Conservation (phyloP, 106 monocot genomes). For the Ottelia alismoides region DNA sequence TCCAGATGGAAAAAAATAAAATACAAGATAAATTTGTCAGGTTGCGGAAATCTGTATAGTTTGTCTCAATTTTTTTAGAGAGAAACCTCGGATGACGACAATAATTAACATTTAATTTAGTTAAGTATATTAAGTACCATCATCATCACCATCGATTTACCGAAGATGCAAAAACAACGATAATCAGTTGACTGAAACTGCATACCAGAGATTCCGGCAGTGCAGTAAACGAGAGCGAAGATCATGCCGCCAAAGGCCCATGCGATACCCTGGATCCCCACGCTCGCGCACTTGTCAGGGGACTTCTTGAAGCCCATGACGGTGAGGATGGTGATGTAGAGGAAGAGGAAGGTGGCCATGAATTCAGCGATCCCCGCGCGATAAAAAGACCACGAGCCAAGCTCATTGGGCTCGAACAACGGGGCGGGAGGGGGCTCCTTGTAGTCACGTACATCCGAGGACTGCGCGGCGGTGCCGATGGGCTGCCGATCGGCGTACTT, state of each 20-base stretch:
- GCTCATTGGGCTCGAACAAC: conserved; percentile 1
- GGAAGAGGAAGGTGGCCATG: conserved; percentile 7
- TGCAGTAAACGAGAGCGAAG: conserved; percentile 66
- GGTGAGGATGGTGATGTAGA: conserved; percentile 5
- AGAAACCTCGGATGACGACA: too few relatives aligned
- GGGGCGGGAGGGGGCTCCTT: conserved; percentile 5
- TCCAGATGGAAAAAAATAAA: too few relatives aligned
- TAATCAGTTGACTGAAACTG: too few relatives aligned
- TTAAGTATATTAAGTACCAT: too few relatives aligned
- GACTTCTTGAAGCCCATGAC: conserved; percentile 1
- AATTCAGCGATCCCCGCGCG: conserved; percentile 6
- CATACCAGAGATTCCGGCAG: conserved; percentile 74
- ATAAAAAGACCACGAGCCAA: conserved; percentile 4
- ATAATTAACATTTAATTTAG: too few relatives aligned
- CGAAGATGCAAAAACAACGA: too few relatives aligned
- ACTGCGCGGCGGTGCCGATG: conserved; percentile 8
- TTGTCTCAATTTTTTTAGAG: too few relatives aligned
- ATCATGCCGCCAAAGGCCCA: conserved; percentile 74
- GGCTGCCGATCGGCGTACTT: conserved; percentile 10
- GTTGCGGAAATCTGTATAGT: too few relatives aligned
- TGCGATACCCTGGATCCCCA: conserved; percentile 61
- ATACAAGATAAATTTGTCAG: too few relatives aligned
- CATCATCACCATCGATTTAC: too few relatives aligned
- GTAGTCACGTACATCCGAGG: conserved; percentile 3
- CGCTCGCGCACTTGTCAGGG: conserved; percentile 2